phyloP scores from a whole-genome alignment of 768 basidiomycete species.

The Lactarius indigo region DNA sequence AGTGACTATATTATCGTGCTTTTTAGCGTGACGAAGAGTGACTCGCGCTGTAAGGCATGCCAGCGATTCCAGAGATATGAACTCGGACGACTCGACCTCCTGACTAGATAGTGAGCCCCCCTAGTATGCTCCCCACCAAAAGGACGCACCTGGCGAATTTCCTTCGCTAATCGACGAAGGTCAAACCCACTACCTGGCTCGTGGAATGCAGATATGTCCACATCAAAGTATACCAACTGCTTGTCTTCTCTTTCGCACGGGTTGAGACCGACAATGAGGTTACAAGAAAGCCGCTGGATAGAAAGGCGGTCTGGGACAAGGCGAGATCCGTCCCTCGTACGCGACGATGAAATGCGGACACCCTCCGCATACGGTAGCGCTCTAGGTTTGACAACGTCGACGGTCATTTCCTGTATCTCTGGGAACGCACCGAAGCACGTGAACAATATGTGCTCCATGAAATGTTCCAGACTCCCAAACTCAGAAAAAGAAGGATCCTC shows the following conservation, averaged over 20 bases:
- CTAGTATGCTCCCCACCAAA: slow-evolving; percentile 3
- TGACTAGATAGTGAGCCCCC: not conserved
- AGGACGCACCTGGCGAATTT: slow-evolving; percentile 37
- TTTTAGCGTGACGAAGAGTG: slow-evolving; percentile 39
- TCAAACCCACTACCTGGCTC: slow-evolving; percentile 32
- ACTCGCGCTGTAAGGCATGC: slow-evolving; percentile 65
- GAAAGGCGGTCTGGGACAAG: slow-evolving; percentile 24
- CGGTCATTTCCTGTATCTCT: slow-evolving; percentile 35
- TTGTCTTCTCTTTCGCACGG: slow-evolving; percentile 59
- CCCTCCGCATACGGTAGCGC: slow-evolving; percentile 50
- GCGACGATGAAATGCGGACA: slow-evolving; percentile 40
- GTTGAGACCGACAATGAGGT: slow-evolving; percentile 64
- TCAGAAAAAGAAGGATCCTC: slow-evolving; percentile 21
- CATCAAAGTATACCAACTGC: slow-evolving; percentile 56
- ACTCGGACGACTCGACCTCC: slow-evolving; percentile 38
- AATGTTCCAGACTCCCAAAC: slow-evolving; percentile 45
- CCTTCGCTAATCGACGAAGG: slow-evolving; percentile 40
- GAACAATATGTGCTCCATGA: slow-evolving; percentile 42
- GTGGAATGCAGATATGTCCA: slow-evolving; percentile 36
- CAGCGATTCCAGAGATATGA: slow-evolving; percentile 69
- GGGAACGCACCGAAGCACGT: slow-evolving; percentile 37
- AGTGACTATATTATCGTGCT: slow-evolving; percentile 35
- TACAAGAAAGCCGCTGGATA: slow-evolving; percentile 45
- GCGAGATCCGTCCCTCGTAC: slow-evolving; percentile 27
- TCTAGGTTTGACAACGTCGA: slow-evolving; percentile 48